These are phyloP conservation scores for Scenedesmus sp. DNA, from an alignment of 163 green algal genomes.

Conservation along the genomic window DNA sequence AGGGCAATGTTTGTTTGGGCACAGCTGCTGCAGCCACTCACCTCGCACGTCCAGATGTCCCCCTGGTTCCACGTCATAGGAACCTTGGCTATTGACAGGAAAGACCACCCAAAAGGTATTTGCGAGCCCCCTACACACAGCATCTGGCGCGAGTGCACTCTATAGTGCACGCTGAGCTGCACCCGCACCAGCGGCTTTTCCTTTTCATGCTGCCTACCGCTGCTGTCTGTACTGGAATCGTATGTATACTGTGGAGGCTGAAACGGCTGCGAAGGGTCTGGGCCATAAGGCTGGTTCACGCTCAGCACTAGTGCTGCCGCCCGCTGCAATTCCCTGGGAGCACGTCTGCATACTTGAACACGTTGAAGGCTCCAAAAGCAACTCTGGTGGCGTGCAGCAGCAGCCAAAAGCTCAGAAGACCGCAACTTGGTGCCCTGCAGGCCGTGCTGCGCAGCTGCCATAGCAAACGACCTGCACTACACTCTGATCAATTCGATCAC, in stretches of 20 bases:
- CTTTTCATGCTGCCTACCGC: conserved; percentile 49
- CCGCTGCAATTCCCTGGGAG: conserved; percentile 10
- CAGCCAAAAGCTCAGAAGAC: background rate
- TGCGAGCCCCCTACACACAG: conserved; percentile 87
- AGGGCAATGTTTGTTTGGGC: background rate
- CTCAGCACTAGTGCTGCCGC: conserved; percentile 42
- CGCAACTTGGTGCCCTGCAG: conserved; percentile 13
- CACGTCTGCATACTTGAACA: background rate
- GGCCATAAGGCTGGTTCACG: conserved; percentile 46
- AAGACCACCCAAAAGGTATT: conserved; percentile 94
- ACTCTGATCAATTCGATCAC: background rate
- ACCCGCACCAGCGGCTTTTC: conserved; percentile 51
- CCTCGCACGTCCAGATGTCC: conserved; percentile 92
- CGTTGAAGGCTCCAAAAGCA: conserved; percentile 16
- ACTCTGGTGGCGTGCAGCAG: background rate
- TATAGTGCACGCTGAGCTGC: conserved; percentile 82
- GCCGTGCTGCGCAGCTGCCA: conserved; percentile 4
- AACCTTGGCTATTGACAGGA: conserved; percentile 94
- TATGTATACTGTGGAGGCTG: conserved; percentile 1
- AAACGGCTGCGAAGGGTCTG: conserved; percentile 20
- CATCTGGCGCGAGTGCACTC: conserved; percentile 92
- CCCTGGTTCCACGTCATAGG: conserved; percentile 91
- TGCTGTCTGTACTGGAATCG: background rate
- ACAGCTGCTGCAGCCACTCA: conserved; percentile 59
- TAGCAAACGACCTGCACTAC: background rate